Evolutionary conservation across 2,329 filamentous ascomycete genomes (phyloP).

Genomic region (Keithomyces neogunnii): DNA sequence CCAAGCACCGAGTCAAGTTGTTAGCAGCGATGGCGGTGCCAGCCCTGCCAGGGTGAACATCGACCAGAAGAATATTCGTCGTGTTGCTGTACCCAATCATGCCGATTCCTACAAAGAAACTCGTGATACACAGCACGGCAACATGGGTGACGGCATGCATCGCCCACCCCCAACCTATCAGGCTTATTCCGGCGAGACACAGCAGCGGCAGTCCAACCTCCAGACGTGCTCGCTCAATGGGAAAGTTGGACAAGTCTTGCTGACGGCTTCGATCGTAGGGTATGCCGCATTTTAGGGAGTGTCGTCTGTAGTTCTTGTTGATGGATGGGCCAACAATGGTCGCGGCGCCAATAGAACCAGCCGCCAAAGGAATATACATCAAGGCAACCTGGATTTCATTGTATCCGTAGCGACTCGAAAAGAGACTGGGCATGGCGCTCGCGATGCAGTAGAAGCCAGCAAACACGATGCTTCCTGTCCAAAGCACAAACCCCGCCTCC

Average conservation of each 20-base stretch:
- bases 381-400: slow-evolving; percentile 46
- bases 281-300: slow-evolving; percentile 45
- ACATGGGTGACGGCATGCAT: slow-evolving; percentile 32
- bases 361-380: slow-evolving; percentile 43
- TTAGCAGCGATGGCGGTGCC: slow-evolving; percentile 48
- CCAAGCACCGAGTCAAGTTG: slow-evolving; percentile 45
- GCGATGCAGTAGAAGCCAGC: slow-evolving; percentile 41
- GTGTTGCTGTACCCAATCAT: slow-evolving; percentile 48
- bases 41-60: slow-evolving; percentile 43
- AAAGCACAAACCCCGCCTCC: slow-evolving; percentile 35
- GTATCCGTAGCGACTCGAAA: slow-evolving; percentile 48
- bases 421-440: slow-evolving; percentile 34
- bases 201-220: slow-evolving; percentile 43
- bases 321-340: slow-evolving; percentile 44
- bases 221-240: slow-evolving; percentile 42
- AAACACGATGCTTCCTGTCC: slow-evolving; percentile 36
- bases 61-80: slow-evolving; percentile 43
- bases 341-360: slow-evolving; percentile 38
- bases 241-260: slow-evolving; percentile 38
- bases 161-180: slow-evolving; percentile 46
- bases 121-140: slow-evolving; percentile 37
- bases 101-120: slow-evolving; percentile 37
- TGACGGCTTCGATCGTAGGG: slow-evolving; percentile 44
- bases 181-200: slow-evolving; percentile 35
- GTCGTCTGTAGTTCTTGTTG: slow-evolving; percentile 59